Evolutionary conservation across 495 filamentous ascomycete genomes (phyloP), one percentile per base, ranked within the genome.

Genomic region (Elasticomyces elasticus): DNA sequence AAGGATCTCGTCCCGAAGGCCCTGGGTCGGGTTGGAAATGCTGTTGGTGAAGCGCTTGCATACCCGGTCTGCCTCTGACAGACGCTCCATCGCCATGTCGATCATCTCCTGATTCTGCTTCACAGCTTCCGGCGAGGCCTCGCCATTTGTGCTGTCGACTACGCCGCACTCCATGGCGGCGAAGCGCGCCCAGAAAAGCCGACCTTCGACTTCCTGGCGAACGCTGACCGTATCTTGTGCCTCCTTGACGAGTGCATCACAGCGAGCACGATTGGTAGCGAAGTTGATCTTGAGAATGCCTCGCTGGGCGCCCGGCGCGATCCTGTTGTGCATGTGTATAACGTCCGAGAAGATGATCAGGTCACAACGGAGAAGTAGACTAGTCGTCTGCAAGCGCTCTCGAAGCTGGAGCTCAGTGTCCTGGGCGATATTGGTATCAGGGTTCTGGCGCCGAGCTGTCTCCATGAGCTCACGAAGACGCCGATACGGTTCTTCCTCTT

Each of bases 401-500:
- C 74, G 72, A 12, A 67, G 66, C 50, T 82, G 77, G 24, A 81
- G 67, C 35, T 65, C 50, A 28, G 49, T 49, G 55, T 82, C 76
- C 11, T 42, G 15, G 62, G 64, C 30, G 25, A 30, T 46, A 0
- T 4, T 1, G 9, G 66, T 60, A 33, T 71, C 44, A 17, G 48
- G 38, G 5, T 50, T 54, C 6, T 71, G 69, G 15, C 69, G 64
- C 22, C 70, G 69, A 4, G 74, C 74, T 38, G 76, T 70, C 48
- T 74, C 62, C 24, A 82, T 76, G 54, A 81, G 65, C 49, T 72
- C 64, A 19, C 72, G 71, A 9, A 86, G 78, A 13, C 72, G 70
- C 37, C 74, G 70, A 51, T 81, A 80, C 0, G 82, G 81, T 51
- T 85, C 80, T 66, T 85, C 82, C 43, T 76, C 70, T 55, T 70